Evolutionary conservation across 352 stramenopile species (phyloP).

Genomic region (Pythium dissotocum): DNA sequence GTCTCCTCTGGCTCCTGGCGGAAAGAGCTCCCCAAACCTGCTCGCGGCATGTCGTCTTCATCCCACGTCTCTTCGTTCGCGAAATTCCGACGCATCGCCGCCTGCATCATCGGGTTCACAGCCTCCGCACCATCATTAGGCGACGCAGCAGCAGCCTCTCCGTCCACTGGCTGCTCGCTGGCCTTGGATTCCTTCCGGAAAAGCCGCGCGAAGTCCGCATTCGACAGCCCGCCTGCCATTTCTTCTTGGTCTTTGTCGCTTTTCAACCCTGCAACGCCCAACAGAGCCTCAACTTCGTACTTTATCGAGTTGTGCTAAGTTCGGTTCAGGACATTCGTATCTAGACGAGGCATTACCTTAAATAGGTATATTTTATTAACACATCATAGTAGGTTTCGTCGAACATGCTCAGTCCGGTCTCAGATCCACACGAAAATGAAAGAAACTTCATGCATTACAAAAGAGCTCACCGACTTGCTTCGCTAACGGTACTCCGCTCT

Average conservation of each 20-base stretch:
- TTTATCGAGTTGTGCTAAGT: conserved; percentile 1
- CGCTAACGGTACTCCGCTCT: not conserved
- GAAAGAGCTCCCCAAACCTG: conserved; percentile 16
- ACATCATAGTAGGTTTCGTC: not conserved
- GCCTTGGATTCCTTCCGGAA: conserved; percentile 41
- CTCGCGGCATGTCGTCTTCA: conserved; percentile 10
- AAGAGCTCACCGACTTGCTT: not conserved
- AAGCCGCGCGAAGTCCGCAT: conserved; percentile 82
- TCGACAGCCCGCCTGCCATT: conserved; percentile 43
- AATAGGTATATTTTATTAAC: not conserved
- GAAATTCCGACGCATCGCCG: conserved; percentile 29
- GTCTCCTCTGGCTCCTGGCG: not conserved
- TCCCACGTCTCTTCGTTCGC: conserved; percentile 30
- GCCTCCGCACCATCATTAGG: conserved; percentile 7
- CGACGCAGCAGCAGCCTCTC: conserved; percentile 8
- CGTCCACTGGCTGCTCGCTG: conserved; percentile 3
- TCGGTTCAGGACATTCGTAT: not conserved
- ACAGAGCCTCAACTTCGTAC: not conserved
- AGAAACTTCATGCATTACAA: not conserved
- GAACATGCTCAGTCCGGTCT: no score
- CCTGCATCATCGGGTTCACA: conserved; percentile 32
- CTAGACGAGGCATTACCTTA: not conserved
- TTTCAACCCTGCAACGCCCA: not conserved
- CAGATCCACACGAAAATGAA: not conserved
- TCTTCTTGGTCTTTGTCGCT: not conserved